These are phyloP conservation scores for Microthlaspi erraticum DNA, from an alignment of 345 rosid species.

Conservation along the genomic window DNA sequence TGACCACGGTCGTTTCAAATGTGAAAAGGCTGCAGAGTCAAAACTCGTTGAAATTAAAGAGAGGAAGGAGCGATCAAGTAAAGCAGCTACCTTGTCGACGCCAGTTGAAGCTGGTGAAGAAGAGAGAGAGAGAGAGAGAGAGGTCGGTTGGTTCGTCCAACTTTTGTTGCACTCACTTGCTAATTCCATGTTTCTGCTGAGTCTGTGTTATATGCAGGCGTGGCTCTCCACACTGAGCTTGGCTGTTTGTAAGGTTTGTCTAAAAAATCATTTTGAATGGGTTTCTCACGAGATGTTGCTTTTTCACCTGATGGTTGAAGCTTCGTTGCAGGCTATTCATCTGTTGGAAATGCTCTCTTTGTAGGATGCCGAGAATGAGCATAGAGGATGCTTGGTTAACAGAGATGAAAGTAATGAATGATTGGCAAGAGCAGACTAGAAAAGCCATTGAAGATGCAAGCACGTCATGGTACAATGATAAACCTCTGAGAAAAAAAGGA, in stretches of 20 bases:
- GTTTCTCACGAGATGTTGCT: constrained; percentile 14
- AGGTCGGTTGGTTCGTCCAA: constrained; percentile 65
- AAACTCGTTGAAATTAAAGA: constrained; percentile 86
- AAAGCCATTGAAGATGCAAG: constrained; percentile 90
- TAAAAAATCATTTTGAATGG: constrained; percentile 5
- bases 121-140: constrained; percentile 96
- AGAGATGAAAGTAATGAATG: constrained; percentile 95
- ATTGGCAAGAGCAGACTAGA: constrained; percentile 81
- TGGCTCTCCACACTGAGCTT: constrained; percentile 77
- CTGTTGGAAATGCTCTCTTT: constrained; percentile 82
- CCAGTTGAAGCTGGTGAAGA: constrained; percentile 90
- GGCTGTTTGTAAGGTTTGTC: constrained; percentile 83
- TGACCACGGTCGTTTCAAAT: constrained; percentile 78
- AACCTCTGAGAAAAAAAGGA: constrained; percentile 54
- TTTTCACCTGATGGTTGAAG: constrained; percentile 31
- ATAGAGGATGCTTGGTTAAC: constrained; percentile 95
- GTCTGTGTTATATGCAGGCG: constrained; percentile 58
- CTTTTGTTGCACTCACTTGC: background rate
- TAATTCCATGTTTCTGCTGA: constrained; percentile 3
- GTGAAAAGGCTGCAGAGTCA: constrained; percentile 81
- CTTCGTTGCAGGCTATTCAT: constrained; percentile 69
- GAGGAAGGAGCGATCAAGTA: constrained; percentile 81
- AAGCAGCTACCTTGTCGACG: constrained; percentile 75
- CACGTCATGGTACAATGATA: constrained; percentile 83
- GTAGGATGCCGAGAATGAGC: constrained; percentile 97